Base-by-base conservation (phyloP, 352 stramenopile genomes). In the Globisporangium parvum region DNA sequence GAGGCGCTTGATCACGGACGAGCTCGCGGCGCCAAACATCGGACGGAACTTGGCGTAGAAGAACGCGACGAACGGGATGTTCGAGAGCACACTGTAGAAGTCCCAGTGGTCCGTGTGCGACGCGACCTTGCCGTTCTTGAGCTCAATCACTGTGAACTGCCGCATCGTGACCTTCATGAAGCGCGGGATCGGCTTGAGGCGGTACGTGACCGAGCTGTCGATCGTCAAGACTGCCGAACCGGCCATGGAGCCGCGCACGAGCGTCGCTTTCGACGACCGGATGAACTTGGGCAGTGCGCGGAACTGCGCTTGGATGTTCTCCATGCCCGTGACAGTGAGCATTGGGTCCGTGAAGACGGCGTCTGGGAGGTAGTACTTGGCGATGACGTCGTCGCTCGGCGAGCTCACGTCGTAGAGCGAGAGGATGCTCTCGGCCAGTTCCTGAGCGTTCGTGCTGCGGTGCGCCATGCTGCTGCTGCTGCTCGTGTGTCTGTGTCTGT, bases 261-360 rank as follows among this genome's bases (percentile, higher is more conserved):
- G 73, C 63, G 77, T 88, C 15, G 80, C 79, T 60, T 91, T 88
- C 52, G 71, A 85, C 46, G 68, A 77, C 65, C 80, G 83, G 66
- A 93, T 67, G 55, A 93, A 87, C 64, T 80, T 85, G 48, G 78
- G 72, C 41, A 93, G 69, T 35, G 78, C 70, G 52, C 83, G 83
- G 65, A 93, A 93, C 68, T 93, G 83, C 59, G 83, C 83, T 61
- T 90, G 80, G 60, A 93, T 87, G 62, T 93, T 91, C 52, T 87
- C 80, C 39, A 89, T 50, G 47, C 83, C 83, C 17, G 69, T 66
- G 51, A 91, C 83, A 31, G 75, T 75, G 40, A 93, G 77, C 55
- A 93, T 53, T 33, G 83, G 83, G 64, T 93, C 83, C 23, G 79
- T 86, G 66, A 93, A 93, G 17, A 85, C 75, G 31, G 83, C 83